Conservation (phyloP, 1,139 yeast genomes). For the Suzukiozyma palmioleophila region DNA sequence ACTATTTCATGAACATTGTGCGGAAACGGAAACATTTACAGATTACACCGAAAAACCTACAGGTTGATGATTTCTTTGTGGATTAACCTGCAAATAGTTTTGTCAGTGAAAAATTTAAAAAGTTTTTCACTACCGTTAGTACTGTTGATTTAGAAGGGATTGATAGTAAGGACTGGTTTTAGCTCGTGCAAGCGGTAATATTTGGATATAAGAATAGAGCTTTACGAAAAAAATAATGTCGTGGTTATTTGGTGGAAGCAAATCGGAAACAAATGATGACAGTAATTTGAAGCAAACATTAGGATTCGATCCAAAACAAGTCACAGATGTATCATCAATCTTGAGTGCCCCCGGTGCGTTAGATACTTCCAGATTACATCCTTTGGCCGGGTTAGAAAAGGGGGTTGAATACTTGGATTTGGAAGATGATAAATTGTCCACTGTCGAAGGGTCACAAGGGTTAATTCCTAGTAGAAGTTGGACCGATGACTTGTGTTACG, state of each 20-base stretch:
- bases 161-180: background rate
- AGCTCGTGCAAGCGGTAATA: too few relatives aligned
- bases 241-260: slow-evolving; percentile 60
- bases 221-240: slow-evolving; percentile 39
- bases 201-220: too few relatives aligned
- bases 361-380: slow-evolving; percentile 79
- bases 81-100: background rate
- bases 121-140: background rate
- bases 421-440: slow-evolving; percentile 70
- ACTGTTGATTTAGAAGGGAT: background rate
- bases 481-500: slow-evolving; percentile 96
- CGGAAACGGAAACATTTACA: too few relatives aligned
- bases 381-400: slow-evolving; percentile 86
- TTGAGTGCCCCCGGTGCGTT: slow-evolving; percentile 58
- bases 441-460: slow-evolving; percentile 84
- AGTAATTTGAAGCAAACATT: slow-evolving; percentile 35
- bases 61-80: background rate
- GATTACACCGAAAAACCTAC: background rate
- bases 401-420: slow-evolving; percentile 88
- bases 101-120: slow-evolving; percentile 1
- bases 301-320: slow-evolving; percentile 67
- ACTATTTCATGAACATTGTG: too few relatives aligned
- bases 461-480: slow-evolving; percentile 92
- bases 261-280: slow-evolving; percentile 13
- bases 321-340: slow-evolving; percentile 60